Percentiles rank a stretch among this genome's conserved stretches.
Evolutionary conservation across 805 yeast species (phyloP).

Genomic region (Clavispora asparagi): DNA sequence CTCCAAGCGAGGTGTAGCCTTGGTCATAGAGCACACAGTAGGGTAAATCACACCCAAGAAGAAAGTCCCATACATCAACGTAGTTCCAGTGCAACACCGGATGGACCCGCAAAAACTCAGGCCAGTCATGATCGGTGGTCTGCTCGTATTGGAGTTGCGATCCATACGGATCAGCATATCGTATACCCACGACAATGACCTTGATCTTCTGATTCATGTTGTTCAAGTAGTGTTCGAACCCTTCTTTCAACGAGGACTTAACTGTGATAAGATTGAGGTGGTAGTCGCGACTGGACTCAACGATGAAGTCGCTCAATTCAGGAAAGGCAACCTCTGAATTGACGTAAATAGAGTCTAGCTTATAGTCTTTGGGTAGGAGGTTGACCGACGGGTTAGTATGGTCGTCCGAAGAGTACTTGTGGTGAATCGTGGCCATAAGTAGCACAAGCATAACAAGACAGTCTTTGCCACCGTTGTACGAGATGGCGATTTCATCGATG

Average conservation of each 20-base stretch:
- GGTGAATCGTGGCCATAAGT: constrained; percentile 52
- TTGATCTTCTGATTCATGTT: constrained; percentile 46
- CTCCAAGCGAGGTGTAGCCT: constrained; percentile 92
- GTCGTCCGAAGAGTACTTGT: constrained; percentile 15
- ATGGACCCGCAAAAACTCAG: constrained; percentile 74
- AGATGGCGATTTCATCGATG: constrained; percentile 59
- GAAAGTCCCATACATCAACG: constrained; percentile 79
- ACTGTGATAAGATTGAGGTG: constrained; percentile 44
- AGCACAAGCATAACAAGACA: constrained; percentile 83
- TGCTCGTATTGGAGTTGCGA: constrained; percentile 53
- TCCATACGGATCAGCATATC: constrained; percentile 86
- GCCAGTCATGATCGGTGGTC: constrained; percentile 88
- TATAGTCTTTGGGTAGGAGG: constrained; percentile 22
- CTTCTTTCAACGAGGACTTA: constrained; percentile 54
- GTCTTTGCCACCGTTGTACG: constrained; percentile 96
- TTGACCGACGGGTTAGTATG: constrained; percentile 5
- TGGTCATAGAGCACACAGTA: constrained; percentile 74
- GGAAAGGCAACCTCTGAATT: constrained; percentile 69
- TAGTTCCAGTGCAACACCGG: constrained; percentile 89
- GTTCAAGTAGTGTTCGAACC: constrained; percentile 59
- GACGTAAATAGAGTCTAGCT: constrained; percentile 64
- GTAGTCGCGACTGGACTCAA: constrained; percentile 48
- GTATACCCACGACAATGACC: constrained; percentile 81
- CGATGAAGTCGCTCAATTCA: constrained; percentile 64
- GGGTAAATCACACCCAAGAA: constrained; percentile 49